These are phyloP conservation scores for Umbilicus rupestris DNA, from an alignment of 164 flowering plant species.

Conservation along the genomic window DNA sequence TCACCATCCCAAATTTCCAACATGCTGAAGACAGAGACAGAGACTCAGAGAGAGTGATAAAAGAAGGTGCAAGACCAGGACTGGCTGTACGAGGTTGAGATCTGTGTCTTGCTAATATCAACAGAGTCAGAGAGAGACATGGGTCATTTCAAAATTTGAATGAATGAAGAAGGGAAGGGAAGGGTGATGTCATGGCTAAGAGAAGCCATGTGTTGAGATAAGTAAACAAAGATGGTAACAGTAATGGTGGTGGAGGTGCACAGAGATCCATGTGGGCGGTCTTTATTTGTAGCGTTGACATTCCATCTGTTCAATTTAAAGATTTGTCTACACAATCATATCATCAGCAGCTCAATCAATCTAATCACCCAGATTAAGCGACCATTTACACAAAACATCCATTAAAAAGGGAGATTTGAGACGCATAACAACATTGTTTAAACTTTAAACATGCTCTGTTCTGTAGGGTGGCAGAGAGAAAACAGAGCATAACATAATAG, in stretches of 20 bases:
- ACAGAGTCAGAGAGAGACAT: not conserved
- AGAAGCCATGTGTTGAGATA: not conserved
- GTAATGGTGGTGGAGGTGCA: not conserved
- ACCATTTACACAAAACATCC: not conserved
- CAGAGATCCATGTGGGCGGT: not conserved
- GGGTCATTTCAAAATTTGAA: not conserved
- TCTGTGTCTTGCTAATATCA: not conserved
- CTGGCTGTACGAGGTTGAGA: not conserved
- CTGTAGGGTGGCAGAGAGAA: not conserved
- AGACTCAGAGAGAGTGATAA: no score
- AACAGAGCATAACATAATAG: no score
- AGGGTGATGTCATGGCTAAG: no score
- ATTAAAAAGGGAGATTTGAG: not conserved
- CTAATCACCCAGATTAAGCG: not conserved
- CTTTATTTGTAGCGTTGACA: not conserved
- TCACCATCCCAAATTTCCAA: no score
- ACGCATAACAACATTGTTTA: not conserved
- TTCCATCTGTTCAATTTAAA: not conserved
- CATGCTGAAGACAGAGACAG: not conserved
- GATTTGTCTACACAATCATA: not conserved
- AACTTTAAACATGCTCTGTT: not conserved
- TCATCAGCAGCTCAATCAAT: not conserved
- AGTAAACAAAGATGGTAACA: not conserved
- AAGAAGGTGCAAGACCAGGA: no score
- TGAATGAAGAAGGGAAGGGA: not conserved